Conservation (phyloP, 306 rosid genomes). For the Luffa aegyptiaca region DNA sequence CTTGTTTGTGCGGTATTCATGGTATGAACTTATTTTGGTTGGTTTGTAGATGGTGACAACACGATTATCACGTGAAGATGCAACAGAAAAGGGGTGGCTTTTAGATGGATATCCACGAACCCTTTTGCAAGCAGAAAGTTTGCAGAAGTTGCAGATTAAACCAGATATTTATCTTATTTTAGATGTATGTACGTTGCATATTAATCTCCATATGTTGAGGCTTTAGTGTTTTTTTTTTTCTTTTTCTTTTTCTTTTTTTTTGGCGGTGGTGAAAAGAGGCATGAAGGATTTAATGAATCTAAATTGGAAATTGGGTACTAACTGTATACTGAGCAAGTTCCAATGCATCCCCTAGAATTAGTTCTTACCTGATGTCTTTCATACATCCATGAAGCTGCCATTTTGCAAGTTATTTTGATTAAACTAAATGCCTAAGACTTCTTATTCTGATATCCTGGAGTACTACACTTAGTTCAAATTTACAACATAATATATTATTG, state of each 20-base stretch:
- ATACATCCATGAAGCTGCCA: neutral
- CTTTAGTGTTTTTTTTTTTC: neutral
- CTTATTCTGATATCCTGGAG: neutral
- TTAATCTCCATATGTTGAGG: neutral
- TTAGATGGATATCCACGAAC: slow-evolving; percentile 93
- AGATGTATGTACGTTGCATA: slow-evolving; percentile 48
- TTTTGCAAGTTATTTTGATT: neutral
- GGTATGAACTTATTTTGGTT: neutral
- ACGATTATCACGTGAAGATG: slow-evolving; percentile 55
- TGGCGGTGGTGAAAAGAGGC: neutral
- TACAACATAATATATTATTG: neutral
- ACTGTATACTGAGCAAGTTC: neutral
- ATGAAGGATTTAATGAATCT: neutral
- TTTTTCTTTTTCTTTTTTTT: neutral
- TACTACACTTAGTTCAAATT: neutral
- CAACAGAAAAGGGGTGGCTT: slow-evolving; percentile 85
- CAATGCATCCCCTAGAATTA: neutral
- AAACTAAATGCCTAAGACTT: neutral
- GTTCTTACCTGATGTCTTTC: neutral
- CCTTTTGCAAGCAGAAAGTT: slow-evolving; percentile 56
- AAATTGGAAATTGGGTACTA: neutral
- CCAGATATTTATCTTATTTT: slow-evolving; percentile 69
- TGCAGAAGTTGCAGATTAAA: slow-evolving; percentile 59
- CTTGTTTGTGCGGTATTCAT: slow-evolving; percentile 3
- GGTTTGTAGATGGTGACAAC: slow-evolving; percentile 67